Evolutionary conservation across 805 yeast genomes (phyloP).

Genomic region (Pichia gijzeniarum): DNA sequence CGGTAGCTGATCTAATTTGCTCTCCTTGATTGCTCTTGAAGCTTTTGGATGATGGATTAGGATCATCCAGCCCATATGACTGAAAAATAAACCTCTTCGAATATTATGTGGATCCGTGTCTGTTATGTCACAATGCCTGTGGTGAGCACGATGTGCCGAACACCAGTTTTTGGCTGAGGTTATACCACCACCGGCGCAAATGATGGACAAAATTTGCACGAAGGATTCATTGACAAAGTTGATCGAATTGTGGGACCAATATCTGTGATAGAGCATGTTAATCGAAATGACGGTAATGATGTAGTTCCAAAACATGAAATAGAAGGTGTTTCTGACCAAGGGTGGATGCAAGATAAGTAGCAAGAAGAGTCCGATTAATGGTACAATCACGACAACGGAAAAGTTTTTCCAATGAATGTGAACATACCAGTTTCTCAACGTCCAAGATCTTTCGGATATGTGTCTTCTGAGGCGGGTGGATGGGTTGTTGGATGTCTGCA

Average conservation of each 20-base stretch:
- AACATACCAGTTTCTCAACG: slow-evolving; percentile 61
- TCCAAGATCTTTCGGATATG: slow-evolving; percentile 70
- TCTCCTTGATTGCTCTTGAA: slow-evolving; percentile 32
- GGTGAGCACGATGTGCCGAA: slow-evolving; percentile 82
- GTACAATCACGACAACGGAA: slow-evolving; percentile 48
- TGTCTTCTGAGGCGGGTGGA: slow-evolving; percentile 32
- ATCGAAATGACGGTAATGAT: slow-evolving; percentile 59
- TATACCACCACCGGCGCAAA: slow-evolving; percentile 68
- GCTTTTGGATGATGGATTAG: slow-evolving; percentile 57
- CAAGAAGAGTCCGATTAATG: slow-evolving; percentile 30
- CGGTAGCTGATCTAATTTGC: slow-evolving; percentile 57
- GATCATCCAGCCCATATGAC: slow-evolving; percentile 87
- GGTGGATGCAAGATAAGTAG: slow-evolving; percentile 9
- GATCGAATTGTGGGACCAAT: slow-evolving; percentile 61
- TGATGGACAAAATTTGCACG: slow-evolving; percentile 44
- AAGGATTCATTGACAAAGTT: slow-evolving; percentile 36
- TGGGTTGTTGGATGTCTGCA: slow-evolving; percentile 17
- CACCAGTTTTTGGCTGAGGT: slow-evolving; percentile 80
- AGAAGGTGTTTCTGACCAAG: slow-evolving; percentile 31
- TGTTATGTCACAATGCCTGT: slow-evolving; percentile 71
- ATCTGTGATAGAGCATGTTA: slow-evolving; percentile 79
- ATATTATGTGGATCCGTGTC: slow-evolving; percentile 85
- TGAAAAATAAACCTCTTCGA: slow-evolving; percentile 71
- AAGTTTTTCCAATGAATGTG: slow-evolving; percentile 74
- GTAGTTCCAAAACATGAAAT: slow-evolving; percentile 51